Evolutionary conservation across 2,329 filamentous ascomycete genomes (phyloP).

Genomic region (Penicillium sp.): DNA sequence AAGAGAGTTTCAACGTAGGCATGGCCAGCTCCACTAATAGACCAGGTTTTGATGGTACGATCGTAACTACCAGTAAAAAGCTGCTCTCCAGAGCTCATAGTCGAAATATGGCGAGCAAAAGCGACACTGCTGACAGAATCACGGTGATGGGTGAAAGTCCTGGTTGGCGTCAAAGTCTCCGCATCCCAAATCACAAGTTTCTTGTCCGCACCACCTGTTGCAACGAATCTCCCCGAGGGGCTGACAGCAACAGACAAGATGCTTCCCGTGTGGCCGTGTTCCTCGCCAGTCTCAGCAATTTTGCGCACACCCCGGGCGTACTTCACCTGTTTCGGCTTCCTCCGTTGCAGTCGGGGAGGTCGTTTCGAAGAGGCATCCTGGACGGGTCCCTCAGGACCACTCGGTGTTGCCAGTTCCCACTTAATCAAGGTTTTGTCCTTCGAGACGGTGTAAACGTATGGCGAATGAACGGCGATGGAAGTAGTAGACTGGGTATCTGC

Average conservation of each 20-base stretch:
- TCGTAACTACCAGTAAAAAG: conserved; percentile 89
- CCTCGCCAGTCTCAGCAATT: conserved; percentile 39
- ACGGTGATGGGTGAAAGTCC: conserved; percentile 87
- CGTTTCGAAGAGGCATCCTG: conserved; percentile 64
- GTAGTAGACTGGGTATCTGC: conserved; percentile 78
- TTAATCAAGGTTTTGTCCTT: conserved; percentile 85
- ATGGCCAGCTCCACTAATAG: conserved; percentile 71
- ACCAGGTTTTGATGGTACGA: conserved; percentile 94
- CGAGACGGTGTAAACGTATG: conserved; percentile 83
- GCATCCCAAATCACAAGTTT: conserved; percentile 88
- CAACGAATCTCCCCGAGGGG: conserved; percentile 85
- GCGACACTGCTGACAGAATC: conserved; percentile 82
- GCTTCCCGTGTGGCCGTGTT: conserved; percentile 73
- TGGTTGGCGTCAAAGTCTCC: conserved; percentile 72
- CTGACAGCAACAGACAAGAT: conserved; percentile 87
- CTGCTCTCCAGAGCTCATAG: conserved; percentile 66
- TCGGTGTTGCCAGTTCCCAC: conserved; percentile 71
- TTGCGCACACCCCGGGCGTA: conserved; percentile 51
- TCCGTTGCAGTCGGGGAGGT: conserved; percentile 49
- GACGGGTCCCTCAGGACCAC: conserved; percentile 57
- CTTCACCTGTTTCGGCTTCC: conserved; percentile 48
- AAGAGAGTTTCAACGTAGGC: conserved; percentile 96
- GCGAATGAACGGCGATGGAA: conserved; percentile 73
- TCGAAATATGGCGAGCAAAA: conserved; percentile 74
- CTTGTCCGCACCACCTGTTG: conserved; percentile 82